Evolutionary conservation across 768 basidiomycete species (phyloP), one percentile per base, ranked within the genome.

Genomic region (Suillus subluteus): DNA sequence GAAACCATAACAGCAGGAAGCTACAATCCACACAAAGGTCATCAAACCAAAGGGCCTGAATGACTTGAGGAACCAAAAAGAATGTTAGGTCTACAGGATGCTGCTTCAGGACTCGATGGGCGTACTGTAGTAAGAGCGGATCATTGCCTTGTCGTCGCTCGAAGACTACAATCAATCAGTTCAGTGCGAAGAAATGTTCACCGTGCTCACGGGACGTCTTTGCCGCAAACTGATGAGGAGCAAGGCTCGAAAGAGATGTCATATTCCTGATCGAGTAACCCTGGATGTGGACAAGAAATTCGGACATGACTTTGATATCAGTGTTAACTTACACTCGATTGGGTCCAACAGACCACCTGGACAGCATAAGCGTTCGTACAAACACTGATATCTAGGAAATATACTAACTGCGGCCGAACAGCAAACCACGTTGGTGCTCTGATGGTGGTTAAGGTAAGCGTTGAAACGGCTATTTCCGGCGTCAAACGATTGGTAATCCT

Each of bases 61-160:
- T 98, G 23, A 99, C 90, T 83, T 99, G 98, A 1, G 98, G 98
- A 40, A 99, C 96, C 74, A 97, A 99, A 82, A 99, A 99, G 85
- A 99, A 99, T 0, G 97, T 97, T 62, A 98, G 75, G 16, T 94
- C 91, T 11, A 99, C 94, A 0, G 96, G 93, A 74, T 99, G 96
- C 75, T 97, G 93, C 74, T 95, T 95, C 52, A 99, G 80, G 1
- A 96, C 96, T 52, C 96, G 87, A 79, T 99, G 95, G 0, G 96
- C 96, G 75, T 98, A 99, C 88, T 99, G 98, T 26, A 99, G 80
- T 41, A 98, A 78, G 43, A 94, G 76, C 0, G 97, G 91, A 73
- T 99, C 90, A 71, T 87, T 93, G 68, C 88, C 85, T 76, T 91
- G 96, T 63, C 88, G 87, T 37, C 87, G 88, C 75, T 96, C 94